Evolutionary conservation across 2,329 filamentous ascomycete genomes (phyloP).

Genomic region (Clonostachys solani): DNA sequence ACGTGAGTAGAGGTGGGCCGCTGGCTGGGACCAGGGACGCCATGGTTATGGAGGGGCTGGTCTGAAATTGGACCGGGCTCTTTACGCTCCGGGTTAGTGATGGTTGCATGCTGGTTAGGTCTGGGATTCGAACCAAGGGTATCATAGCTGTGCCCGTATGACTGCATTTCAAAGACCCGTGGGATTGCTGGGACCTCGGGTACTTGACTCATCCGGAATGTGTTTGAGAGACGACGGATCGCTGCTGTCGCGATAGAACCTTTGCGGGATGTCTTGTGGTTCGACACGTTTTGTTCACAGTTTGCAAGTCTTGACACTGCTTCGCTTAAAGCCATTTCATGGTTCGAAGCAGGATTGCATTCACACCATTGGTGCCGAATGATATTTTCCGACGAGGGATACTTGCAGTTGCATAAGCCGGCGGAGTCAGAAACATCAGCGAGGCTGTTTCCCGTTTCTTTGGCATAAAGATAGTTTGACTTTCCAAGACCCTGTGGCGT

Average conservation of each 20-base stretch:
- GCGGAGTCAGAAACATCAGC: conserved; percentile 31
- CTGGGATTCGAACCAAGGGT: conserved; percentile 18
- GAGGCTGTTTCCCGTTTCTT: conserved; percentile 35
- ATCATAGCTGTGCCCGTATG: conserved; percentile 18
- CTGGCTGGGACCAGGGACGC: conserved; percentile 13
- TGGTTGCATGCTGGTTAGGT: neutral
- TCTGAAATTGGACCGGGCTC: conserved; percentile 6
- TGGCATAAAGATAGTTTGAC: conserved; percentile 11
- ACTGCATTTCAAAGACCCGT: conserved; percentile 11
- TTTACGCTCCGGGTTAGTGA: neutral
- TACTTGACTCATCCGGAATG: conserved; percentile 11
- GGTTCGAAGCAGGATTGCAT: neutral
- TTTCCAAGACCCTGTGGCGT: conserved; percentile 4
- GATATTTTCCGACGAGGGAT: conserved; percentile 15
- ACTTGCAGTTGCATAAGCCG: conserved; percentile 9
- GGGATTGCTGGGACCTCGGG: neutral
- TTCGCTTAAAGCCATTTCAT: neutral
- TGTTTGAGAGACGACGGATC: conserved; percentile 15
- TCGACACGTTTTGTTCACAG: too few relatives aligned
- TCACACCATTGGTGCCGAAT: conserved; percentile 13
- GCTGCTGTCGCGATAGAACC: conserved; percentile 11
- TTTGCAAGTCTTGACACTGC: too few relatives aligned
- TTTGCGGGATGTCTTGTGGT: neutral
- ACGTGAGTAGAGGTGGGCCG: conserved; percentile 12
- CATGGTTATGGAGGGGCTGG: conserved; percentile 16